phyloP scores from a whole-genome alignment of 208 protist genomes.

The Trypanosoma conorhini region DNA sequence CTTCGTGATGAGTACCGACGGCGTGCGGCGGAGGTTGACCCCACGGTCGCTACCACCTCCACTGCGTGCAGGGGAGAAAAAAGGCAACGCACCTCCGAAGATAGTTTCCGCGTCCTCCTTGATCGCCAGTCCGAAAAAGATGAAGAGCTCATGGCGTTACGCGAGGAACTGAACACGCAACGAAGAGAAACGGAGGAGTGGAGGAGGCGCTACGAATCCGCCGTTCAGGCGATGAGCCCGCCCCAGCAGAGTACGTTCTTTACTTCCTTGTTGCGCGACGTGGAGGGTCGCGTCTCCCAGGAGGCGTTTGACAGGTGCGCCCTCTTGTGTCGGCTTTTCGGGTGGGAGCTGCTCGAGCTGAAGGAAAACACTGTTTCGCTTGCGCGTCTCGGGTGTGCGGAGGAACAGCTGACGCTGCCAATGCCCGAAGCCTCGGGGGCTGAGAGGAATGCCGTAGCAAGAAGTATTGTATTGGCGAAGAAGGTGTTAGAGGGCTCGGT shows the following conservation, averaged over 20 bases:
- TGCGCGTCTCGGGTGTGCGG: constrained; percentile 10
- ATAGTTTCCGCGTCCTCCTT: constrained; percentile 8
- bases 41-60: neutral
- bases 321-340: constrained; percentile 27
- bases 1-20: constrained; percentile 21
- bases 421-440: constrained; percentile 8
- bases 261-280: constrained; percentile 20
- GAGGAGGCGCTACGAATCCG: constrained; percentile 20
- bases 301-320: neutral
- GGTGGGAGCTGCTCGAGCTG: constrained; percentile 27
- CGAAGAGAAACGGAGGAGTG: constrained; percentile 10
- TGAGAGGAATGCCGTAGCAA: constrained; percentile 11
- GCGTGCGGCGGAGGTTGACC: neutral
- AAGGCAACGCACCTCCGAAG: constrained; percentile 10
- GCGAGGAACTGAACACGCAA: constrained; percentile 4
- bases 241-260: constrained; percentile 21
- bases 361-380: constrained; percentile 11
- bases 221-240: neutral
- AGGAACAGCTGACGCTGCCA: constrained; percentile 20
- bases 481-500: constrained; percentile 22
- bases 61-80: neutral
- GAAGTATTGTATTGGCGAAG: constrained; percentile 31
- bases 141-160: constrained; percentile 12
- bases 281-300: constrained; percentile 3
- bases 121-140: neutral